Evolutionary conservation across 495 filamentous ascomycete species (phyloP).

Genomic region (Letharia lupina): DNA sequence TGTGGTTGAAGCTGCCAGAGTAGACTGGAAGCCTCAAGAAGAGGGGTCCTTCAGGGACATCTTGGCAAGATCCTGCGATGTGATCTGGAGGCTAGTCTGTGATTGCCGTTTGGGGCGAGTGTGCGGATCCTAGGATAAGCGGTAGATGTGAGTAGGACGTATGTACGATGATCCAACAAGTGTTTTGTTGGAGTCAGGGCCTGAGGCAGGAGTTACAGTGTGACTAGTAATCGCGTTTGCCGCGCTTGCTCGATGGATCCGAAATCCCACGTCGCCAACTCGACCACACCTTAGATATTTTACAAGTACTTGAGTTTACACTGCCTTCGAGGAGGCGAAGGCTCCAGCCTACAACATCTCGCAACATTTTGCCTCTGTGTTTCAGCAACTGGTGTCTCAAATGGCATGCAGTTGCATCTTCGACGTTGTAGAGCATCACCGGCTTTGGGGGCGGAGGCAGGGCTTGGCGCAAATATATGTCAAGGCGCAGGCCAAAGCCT

Average conservation of each 20-base stretch:
- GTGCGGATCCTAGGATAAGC: background rate
- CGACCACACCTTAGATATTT: background rate
- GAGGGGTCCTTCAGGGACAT: background rate
- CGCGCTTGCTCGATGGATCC: slow-evolving; percentile 5
- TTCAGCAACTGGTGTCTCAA: background rate
- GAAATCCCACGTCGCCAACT: background rate
- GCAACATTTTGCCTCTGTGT: background rate
- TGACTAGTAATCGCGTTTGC: slow-evolving; percentile 1
- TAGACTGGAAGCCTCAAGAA: background rate
- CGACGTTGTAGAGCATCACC: background rate
- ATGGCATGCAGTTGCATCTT: background rate
- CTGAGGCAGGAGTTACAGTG: background rate
- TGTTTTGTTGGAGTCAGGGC: background rate
- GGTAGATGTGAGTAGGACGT: too few species aligned
- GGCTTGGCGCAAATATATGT: background rate
- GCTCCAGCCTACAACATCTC: background rate
- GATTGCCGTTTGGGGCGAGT: background rate
- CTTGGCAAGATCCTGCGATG: background rate
- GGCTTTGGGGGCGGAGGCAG: background rate
- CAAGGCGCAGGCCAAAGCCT: background rate
- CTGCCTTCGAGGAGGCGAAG: background rate
- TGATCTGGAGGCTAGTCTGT: background rate
- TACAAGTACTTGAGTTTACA: background rate
- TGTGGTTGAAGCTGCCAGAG: background rate
- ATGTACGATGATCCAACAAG: background rate